phyloP scores from a whole-genome alignment of 768 basidiomycete species.

The Leccinum obscurum region DNA sequence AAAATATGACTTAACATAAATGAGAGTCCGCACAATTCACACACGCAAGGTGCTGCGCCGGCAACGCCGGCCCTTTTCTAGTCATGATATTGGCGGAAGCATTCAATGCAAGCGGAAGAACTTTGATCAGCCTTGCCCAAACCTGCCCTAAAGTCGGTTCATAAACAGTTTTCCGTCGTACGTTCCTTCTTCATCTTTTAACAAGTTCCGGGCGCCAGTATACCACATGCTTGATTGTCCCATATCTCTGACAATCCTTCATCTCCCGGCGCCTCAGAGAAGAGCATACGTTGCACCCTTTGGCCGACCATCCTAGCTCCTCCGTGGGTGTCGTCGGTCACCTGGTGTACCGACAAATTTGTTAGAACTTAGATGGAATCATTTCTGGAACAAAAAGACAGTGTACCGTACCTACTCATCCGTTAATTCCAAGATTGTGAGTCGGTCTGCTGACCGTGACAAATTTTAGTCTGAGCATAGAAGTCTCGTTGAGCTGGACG shows the following conservation, averaged over 20 bases:
- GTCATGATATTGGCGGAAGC: too few species aligned
- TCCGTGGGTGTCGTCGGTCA: constrained; percentile 56
- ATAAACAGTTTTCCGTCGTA: constrained; percentile 6
- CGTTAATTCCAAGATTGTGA: not conserved
- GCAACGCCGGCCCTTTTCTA: too few species aligned
- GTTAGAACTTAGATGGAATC: too few species aligned
- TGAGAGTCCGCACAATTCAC: too few species aligned
- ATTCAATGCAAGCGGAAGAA: too few species aligned
- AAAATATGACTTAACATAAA: too few species aligned
- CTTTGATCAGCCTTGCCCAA: too few species aligned
- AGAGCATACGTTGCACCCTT: constrained; percentile 48
- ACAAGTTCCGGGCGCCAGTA: constrained; percentile 55
- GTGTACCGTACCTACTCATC: not conserved
- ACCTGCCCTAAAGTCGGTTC: constrained; percentile 48
- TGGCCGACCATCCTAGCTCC: constrained; percentile 54
- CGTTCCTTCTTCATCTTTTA: constrained; percentile 53
- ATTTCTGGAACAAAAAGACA: not conserved
- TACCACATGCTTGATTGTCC: constrained; percentile 59
- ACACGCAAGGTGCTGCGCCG: too few species aligned
- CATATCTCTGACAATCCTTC: constrained; percentile 43
- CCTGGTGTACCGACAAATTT: constrained; percentile 52
- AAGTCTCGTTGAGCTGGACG: too few species aligned
- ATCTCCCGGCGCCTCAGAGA: constrained; percentile 60
- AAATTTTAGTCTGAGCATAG: not conserved
- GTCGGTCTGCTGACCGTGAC: not conserved